Conservation (phyloP, 2,329 filamentous ascomycete species). For the Aureobasidium sp. region DNA sequence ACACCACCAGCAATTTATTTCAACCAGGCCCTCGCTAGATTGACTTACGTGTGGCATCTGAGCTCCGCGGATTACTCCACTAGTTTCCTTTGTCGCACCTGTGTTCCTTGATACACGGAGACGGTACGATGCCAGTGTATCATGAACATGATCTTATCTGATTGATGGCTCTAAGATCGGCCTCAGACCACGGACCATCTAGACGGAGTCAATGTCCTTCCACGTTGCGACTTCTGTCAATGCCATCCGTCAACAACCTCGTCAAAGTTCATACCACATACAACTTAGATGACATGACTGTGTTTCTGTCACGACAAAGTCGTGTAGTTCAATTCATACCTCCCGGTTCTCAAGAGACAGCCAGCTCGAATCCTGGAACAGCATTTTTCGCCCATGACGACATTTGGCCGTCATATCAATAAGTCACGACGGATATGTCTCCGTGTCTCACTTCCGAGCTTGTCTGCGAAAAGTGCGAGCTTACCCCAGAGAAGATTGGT, state of each 20-base stretch:
- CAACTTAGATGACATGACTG: too few relatives aligned
- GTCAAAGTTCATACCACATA: not conserved
- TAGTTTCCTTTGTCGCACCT: not conserved
- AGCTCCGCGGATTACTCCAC: not conserved
- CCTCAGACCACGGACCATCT: not conserved
- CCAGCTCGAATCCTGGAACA: not conserved
- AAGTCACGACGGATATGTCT: not conserved
- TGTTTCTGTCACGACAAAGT: not conserved
- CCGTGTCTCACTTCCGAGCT: conserved; percentile 9
- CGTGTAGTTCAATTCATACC: not conserved
- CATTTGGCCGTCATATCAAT: not conserved
- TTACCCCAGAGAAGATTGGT: not conserved
- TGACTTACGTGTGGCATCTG: not conserved
- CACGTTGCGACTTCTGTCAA: too few relatives aligned
- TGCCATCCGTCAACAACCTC: not conserved
- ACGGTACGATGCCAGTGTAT: not conserved
- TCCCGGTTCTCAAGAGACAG: not conserved
- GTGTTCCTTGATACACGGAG: not conserved
- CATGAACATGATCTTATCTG: not conserved
- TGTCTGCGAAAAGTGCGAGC: not conserved
- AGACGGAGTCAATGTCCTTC: not conserved
- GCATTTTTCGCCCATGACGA: not conserved
- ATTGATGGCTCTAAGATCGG: not conserved
- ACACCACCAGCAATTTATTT: not conserved
- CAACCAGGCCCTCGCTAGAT: not conserved